Conservation (phyloP, 768 basidiomycete genomes). For the Zangia roseola region DNA sequence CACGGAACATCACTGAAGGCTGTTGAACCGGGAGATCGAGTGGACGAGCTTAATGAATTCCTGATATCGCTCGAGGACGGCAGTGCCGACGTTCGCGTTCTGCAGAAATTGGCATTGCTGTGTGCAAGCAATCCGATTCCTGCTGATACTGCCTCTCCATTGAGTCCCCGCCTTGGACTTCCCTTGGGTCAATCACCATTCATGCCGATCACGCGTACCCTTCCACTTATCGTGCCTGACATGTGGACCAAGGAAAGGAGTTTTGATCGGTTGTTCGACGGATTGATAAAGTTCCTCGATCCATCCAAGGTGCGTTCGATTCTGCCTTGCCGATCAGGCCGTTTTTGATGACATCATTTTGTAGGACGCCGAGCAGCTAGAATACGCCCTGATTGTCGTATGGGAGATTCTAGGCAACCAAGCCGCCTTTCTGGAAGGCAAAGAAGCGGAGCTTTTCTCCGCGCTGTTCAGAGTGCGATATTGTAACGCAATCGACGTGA, state of each 20-base stretch:
- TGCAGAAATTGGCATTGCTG: constrained; percentile 67
- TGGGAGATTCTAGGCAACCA: constrained; percentile 86
- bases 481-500: constrained; percentile 66
- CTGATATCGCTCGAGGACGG: constrained; percentile 55
- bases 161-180: constrained; percentile 49
- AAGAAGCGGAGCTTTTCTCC: constrained; percentile 74
- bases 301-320: constrained; percentile 53
- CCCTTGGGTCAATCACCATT: constrained; percentile 62
- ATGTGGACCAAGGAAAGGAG: constrained; percentile 73
- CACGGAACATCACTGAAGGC: constrained; percentile 47
- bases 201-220: constrained; percentile 35
- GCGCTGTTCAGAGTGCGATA: constrained; percentile 71
- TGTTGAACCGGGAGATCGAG: constrained; percentile 38
- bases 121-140: constrained; percentile 58
- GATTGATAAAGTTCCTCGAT: constrained; percentile 61
- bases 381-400: constrained; percentile 76
- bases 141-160: constrained; percentile 44
- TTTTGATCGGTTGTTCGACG: constrained; percentile 69
- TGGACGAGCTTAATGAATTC: constrained; percentile 52
- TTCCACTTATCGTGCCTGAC: constrained; percentile 47
- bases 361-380: constrained; percentile 63
- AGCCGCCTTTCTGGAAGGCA: constrained; percentile 68
- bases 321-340: background rate
- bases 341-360: constrained; percentile 1
- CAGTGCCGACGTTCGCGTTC: constrained; percentile 46